These are phyloP conservation scores for Hirschioporus abietinus DNA, from an alignment of 768 basidiomycete species.

Conservation along the genomic window DNA sequence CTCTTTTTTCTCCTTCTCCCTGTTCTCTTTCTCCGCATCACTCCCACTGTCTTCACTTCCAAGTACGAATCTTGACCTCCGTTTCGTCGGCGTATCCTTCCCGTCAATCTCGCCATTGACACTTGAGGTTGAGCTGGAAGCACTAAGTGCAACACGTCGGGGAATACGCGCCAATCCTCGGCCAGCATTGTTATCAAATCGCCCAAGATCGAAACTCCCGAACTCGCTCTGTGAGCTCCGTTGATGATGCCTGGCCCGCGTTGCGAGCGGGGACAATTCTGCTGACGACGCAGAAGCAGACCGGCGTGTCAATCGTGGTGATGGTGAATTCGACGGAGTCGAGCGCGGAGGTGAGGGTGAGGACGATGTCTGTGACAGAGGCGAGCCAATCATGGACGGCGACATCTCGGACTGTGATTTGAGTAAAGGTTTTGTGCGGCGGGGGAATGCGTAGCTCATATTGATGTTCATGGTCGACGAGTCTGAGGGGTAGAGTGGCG, in stretches of 20 bases:
- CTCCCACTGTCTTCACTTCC: background rate
- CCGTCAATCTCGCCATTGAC: constrained; percentile 18
- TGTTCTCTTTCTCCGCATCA: background rate
- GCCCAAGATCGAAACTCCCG: background rate
- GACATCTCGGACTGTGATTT: background rate
- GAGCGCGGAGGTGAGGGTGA: background rate
- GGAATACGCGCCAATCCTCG: constrained; percentile 61
- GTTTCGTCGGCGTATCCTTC: constrained; percentile 15
- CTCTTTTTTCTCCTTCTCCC: background rate
- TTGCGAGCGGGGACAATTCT: background rate
- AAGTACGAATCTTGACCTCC: background rate
- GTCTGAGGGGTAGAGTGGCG: background rate
- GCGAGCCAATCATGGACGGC: background rate
- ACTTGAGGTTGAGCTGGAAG: constrained; percentile 16
- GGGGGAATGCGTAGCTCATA: background rate
- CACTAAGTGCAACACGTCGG: constrained; percentile 32
- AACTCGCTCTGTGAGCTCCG: background rate
- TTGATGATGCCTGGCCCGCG: background rate
- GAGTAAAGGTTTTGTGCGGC: background rate
- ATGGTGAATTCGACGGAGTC: background rate
- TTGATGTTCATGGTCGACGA: background rate
- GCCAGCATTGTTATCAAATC: constrained; percentile 42
- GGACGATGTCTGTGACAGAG: background rate
- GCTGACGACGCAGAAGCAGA: background rate
- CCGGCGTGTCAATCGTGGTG: background rate